phyloP scores from a whole-genome alignment of 148 eudicot genomes.

The Dianthus caryophyllus region DNA sequence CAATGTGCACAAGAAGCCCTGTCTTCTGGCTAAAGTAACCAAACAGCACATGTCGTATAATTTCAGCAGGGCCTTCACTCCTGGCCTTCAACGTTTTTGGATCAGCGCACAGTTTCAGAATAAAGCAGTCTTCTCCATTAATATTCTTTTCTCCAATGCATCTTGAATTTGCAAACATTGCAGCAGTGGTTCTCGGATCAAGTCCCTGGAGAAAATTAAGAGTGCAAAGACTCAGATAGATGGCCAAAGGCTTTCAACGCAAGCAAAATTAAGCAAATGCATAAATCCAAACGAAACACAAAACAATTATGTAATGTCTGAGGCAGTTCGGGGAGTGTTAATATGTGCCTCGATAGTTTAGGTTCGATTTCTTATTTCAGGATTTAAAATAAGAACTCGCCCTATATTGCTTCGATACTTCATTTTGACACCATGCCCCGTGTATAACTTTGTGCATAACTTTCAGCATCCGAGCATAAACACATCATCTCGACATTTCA shows the following conservation, averaged over 20 bases:
- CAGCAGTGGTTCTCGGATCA: constrained; percentile 59
- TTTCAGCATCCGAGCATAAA: no score
- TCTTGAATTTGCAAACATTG: constrained; percentile 55
- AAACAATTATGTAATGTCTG: no score
- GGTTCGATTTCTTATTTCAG: no score
- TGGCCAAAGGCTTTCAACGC: no score
- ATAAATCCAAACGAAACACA: no score
- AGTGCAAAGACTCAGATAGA: neutral
- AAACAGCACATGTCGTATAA: constrained; percentile 52
- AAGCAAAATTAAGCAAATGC: neutral
- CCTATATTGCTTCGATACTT: no score
- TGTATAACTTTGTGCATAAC: no score
- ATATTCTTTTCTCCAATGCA: constrained; percentile 59
- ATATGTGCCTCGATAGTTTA: no score
- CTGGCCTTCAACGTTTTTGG: constrained; percentile 53
- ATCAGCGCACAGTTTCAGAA: constrained; percentile 59
- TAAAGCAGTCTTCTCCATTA: constrained; percentile 63
- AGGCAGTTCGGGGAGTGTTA: no score
- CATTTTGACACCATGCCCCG: no score
- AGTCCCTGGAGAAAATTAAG: constrained; percentile 42
- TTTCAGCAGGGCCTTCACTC: constrained; percentile 64
- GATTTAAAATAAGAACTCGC: no score
- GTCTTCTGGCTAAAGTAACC: constrained; percentile 64
- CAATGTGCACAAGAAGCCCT: constrained; percentile 56
- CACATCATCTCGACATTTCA: no score